These are phyloP conservation scores for Boeremia lycopersici DNA, from an alignment of 2,329 filamentous ascomycete species.

Conservation along the genomic window DNA sequence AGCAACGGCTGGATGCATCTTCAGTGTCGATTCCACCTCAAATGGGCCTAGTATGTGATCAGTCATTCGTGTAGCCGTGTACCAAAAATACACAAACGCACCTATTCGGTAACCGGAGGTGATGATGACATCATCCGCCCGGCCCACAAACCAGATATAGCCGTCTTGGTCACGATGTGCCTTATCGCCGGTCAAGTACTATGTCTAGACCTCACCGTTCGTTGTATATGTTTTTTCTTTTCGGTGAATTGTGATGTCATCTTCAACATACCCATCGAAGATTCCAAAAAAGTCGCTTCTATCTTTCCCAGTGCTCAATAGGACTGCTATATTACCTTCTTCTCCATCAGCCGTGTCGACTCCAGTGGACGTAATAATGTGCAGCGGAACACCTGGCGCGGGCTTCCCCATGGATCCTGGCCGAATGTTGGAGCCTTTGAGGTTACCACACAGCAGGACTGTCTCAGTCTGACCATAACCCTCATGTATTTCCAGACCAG, in stretches of 20 bases:
- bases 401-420: slow-evolving; percentile 16
- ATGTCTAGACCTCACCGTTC: slow-evolving; percentile 4
- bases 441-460: slow-evolving; percentile 13
- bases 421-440: not conserved
- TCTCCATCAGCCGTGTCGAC: slow-evolving; percentile 2
- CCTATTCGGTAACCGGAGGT: slow-evolving; percentile 16
- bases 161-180: slow-evolving; percentile 5
- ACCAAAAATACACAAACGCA: not conserved
- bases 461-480: slow-evolving; percentile 17
- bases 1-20: slow-evolving; percentile 9
- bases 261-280: slow-evolving; percentile 5
- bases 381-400: slow-evolving; percentile 12
- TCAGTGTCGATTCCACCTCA: slow-evolving; percentile 14
- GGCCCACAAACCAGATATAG: slow-evolving; percentile 15
- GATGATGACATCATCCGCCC: slow-evolving; percentile 14
- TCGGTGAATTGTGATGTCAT: slow-evolving; percentile 1
- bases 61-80: not conserved
- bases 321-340: slow-evolving; percentile 13
- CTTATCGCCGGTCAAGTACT: slow-evolving; percentile 11
- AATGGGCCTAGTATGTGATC: slow-evolving; percentile 5
- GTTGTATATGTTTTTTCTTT: slow-evolving; percentile 2
- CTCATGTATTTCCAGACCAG: slow-evolving; percentile 5
- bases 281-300: slow-evolving; percentile 4
- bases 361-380: slow-evolving; percentile 4
- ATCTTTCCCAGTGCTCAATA: not conserved